phyloP scores from a whole-genome alignment of 768 basidiomycete genomes.

The Lactarius trivialis region DNA sequence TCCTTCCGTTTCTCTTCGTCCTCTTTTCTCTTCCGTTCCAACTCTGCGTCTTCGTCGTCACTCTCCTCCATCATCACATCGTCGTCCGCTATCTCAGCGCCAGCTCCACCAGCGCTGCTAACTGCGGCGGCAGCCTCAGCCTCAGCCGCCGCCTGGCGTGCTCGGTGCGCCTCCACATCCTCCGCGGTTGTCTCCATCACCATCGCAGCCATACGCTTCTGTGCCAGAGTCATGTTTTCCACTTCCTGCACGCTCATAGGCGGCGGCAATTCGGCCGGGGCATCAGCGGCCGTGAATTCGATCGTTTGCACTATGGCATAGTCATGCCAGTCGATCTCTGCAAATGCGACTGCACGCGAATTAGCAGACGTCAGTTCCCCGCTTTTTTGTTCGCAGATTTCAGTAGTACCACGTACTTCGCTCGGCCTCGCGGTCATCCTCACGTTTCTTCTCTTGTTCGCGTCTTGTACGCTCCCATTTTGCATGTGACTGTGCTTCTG shows the following conservation, averaged over 20 bases:
- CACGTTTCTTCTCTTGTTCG: slow-evolving; percentile 77
- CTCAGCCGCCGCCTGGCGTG: slow-evolving; percentile 77
- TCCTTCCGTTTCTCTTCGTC: slow-evolving; percentile 67
- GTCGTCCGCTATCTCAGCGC: slow-evolving; percentile 43
- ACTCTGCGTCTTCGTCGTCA: slow-evolving; percentile 67
- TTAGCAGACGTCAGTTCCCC: slow-evolving; percentile 15
- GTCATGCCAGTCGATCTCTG: slow-evolving; percentile 99
- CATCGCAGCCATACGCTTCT: slow-evolving; percentile 98
- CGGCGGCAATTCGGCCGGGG: slow-evolving; percentile 86
- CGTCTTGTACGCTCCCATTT: slow-evolving; percentile 84
- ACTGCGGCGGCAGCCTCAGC: slow-evolving; percentile 80
- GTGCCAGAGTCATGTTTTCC: slow-evolving; percentile 92
- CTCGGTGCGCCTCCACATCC: slow-evolving; percentile 76
- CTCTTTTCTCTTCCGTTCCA: slow-evolving; percentile 55
- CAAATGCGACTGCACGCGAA: slow-evolving; percentile 65
- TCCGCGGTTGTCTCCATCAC: slow-evolving; percentile 93
- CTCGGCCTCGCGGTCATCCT: slow-evolving; percentile 91
- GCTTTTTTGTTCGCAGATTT: neutral
- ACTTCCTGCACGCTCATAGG: slow-evolving; percentile 95
- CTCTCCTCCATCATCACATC: slow-evolving; percentile 78
- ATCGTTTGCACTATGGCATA: slow-evolving; percentile 98
- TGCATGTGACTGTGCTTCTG: slow-evolving; percentile 68
- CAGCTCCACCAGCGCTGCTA: slow-evolving; percentile 48
- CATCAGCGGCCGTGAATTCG: slow-evolving; percentile 92
- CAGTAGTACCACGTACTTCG: slow-evolving; percentile 48